Base-by-base conservation (phyloP, 2,329 filamentous ascomycete species). In the Ustulina deusta region DNA sequence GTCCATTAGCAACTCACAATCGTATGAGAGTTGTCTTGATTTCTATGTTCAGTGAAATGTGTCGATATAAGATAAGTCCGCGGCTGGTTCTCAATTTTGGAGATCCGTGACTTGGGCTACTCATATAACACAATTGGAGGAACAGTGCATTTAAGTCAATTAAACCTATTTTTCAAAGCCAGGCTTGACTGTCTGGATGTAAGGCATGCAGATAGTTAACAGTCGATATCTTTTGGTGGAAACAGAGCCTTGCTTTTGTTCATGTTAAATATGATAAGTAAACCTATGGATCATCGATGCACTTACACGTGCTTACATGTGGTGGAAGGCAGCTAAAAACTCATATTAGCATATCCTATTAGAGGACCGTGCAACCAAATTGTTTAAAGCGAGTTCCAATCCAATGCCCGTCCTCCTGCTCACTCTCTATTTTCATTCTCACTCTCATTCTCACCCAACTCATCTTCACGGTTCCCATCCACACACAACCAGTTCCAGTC, bases 21-120 rank as follows among this genome's bases (percentile, higher is more conserved):
- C 87, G 11, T 90, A 90, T 75, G 85, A 89, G 80, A 83, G 84
- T 57, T 90, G 88, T 78, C 80, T 90, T 59, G 88, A 90, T 74
- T 89, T 91, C 61, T 72, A 73, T 15, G 51, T 75, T 15, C 34
- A 63, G 36, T 70, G 13, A 56, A 10, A 29, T 3, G 20, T 5
- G 25, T 49, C 46, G 11, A 29, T 29, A 17, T 7, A 22, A 22
- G 17, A 17, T 7, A 22, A 22, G 17, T 22, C n/a, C 13, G 11
- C 10, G 17, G 11, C 1, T 22, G 11, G 29, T 10, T 34, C 3
- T 29, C 25, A 1, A 5, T 25, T 9, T n/a, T 17, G 40, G n/a
- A n/a, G n/a, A n/a, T n/a, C n/a, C n/a, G n/a, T n/a, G n/a, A n/a
- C n/a, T n/a, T n/a, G n/a, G n/a, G n/a, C n/a, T n/a, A 42, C 20